These are phyloP conservation scores for Geosmithia morbida DNA, from an alignment of 2,329 filamentous ascomycete genomes.

Conservation along the genomic window DNA sequence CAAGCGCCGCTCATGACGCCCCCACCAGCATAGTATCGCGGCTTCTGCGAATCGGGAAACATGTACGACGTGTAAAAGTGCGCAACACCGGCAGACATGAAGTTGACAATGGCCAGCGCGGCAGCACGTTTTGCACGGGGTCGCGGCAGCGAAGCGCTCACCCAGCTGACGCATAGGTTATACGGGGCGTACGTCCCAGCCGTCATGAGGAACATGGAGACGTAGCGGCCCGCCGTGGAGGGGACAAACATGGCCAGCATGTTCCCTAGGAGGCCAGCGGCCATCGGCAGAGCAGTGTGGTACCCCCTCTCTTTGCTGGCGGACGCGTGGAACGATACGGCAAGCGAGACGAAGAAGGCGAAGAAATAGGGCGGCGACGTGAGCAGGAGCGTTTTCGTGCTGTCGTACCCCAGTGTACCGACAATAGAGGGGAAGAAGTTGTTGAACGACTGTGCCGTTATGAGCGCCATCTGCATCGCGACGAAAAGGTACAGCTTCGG, in stretches of 20 bases:
- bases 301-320: conserved; percentile 27
- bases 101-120: neutral
- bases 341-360: conserved; percentile 6
- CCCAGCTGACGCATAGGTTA: conserved; percentile 27
- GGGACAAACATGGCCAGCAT: conserved; percentile 22
- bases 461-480: neutral
- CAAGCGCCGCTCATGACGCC: conserved; percentile 11
- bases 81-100: neutral
- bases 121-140: neutral
- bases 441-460: conserved; percentile 1
- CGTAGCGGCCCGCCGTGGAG: conserved; percentile 24
- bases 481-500: conserved; percentile 3
- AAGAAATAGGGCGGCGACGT: conserved; percentile 12
- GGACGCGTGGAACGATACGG: conserved; percentile 25
- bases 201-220: conserved; percentile 29
- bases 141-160: neutral
- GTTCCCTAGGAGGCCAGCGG: conserved; percentile 17
- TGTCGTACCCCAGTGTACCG: conserved; percentile 7
- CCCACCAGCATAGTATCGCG: conserved; percentile 13
- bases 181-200: conserved; percentile 25
- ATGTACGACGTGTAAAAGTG: conserved; percentile 15
- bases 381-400: conserved; percentile 9
- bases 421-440: conserved; percentile 13
- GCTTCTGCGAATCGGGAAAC: conserved; percentile 14
- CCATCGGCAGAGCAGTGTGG: conserved; percentile 21